Conservation (phyloP, 2,329 filamentous ascomycete genomes). For the Cercospora sesami region DNA sequence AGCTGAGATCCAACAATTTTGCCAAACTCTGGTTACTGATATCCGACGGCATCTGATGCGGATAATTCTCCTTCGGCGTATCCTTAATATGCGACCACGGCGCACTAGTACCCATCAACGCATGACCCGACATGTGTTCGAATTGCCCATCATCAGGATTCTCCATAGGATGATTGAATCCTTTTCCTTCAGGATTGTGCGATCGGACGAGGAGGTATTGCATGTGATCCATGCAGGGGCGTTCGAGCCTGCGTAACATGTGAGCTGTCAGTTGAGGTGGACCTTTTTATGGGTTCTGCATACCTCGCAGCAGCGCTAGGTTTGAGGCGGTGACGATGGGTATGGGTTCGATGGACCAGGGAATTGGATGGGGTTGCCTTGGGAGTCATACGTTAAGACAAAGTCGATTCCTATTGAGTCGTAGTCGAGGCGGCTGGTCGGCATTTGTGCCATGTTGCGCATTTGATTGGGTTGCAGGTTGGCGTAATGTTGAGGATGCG, state of each 20-base stretch:
- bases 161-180: constrained; percentile 41
- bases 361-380: constrained; percentile 35
- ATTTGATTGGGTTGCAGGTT: constrained; percentile 22
- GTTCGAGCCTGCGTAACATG: constrained; percentile 67
- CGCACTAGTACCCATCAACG: constrained; percentile 88
- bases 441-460: constrained; percentile 33
- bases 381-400: constrained; percentile 76
- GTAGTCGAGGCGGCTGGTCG: constrained; percentile 60
- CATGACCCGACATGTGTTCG: constrained; percentile 73
- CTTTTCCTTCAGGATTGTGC: constrained; percentile 46
- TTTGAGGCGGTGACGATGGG: constrained; percentile 60
- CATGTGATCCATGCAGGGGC: constrained; percentile 88
- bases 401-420: constrained; percentile 86
- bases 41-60: constrained; percentile 72
- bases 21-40: constrained; percentile 73
- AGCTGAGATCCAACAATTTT: constrained; percentile 81
- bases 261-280: constrained; percentile 34
- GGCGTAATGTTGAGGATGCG: constrained; percentile 6
- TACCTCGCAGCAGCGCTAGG: constrained; percentile 27
- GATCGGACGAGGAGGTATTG: constrained; percentile 69
- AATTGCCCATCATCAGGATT: constrained; percentile 55
- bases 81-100: constrained; percentile 64
- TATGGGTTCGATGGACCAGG: constrained; percentile 55
- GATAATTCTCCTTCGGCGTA: constrained; percentile 58
- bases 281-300: constrained; percentile 19